A percentile compares a stretch with the other conserved stretches of the same genome.
phyloP scores from a whole-genome alignment of 2,329 filamentous ascomycete species.

The Plenodomus tracheiphilus region DNA sequence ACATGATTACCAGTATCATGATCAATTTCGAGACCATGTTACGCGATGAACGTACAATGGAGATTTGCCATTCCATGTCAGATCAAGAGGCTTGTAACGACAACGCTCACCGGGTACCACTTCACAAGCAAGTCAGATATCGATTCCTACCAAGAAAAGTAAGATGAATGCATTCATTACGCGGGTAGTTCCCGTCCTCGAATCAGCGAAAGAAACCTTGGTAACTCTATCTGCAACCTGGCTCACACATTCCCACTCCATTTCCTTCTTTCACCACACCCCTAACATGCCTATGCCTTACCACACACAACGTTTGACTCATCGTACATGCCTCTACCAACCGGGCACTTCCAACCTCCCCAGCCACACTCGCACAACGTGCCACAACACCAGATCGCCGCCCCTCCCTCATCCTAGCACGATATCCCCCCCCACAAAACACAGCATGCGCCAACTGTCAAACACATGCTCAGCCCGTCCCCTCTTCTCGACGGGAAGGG shows the following conservation, averaged over 20 bases:
- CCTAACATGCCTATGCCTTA: slow-evolving; percentile 8
- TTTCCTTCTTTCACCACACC: slow-evolving; percentile 1
- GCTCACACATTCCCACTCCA: not conserved
- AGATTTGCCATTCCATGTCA: not conserved
- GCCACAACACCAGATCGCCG: slow-evolving; percentile 20
- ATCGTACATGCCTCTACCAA: too few relatives aligned
- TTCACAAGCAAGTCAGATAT: slow-evolving; percentile 1
- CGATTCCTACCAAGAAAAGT: not conserved
- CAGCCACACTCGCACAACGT: slow-evolving; percentile 21
- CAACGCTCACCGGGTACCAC: slow-evolving; percentile 7
- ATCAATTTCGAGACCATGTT: not conserved
- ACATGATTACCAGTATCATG: slow-evolving; percentile 2
- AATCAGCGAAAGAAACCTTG: not conserved
- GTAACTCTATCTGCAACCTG: not conserved
- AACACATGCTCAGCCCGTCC: slow-evolving; percentile 19
- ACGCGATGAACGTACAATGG: not conserved
- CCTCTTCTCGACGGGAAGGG: slow-evolving; percentile 4
- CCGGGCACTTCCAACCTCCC: slow-evolving; percentile 6
- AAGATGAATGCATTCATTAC: not conserved
- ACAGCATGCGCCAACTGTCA: slow-evolving; percentile 31
- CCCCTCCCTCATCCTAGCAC: slow-evolving; percentile 16
- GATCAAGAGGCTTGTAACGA: not conserved
- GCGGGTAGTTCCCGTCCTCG: not conserved
- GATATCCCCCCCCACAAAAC: slow-evolving; percentile 30
- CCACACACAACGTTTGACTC: slow-evolving; percentile 10